A percentile compares a stretch with the other conserved stretches of the same genome.
Evolutionary conservation across 2,329 filamentous ascomycete genomes (phyloP).

Genomic region (Lasiodiplodia theobromae): DNA sequence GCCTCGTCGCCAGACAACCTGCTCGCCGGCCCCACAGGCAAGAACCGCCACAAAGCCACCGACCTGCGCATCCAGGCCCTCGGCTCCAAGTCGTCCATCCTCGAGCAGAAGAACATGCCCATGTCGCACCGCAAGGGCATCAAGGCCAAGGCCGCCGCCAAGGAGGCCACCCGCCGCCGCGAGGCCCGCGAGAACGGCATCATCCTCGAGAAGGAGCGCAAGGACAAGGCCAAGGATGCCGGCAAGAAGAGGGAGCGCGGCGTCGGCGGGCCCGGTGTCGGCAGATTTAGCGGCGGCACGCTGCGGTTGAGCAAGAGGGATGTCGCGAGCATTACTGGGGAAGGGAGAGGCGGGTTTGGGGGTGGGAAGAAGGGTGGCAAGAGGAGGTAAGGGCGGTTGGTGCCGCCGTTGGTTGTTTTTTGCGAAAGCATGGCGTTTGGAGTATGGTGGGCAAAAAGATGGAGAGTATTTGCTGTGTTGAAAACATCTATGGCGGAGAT

Average conservation of each 20-base stretch:
- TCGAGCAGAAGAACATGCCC: conserved; percentile 85
- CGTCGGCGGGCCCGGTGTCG: conserved; percentile 79
- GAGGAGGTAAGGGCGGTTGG: conserved; percentile 6
- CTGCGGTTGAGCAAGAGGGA: conserved; percentile 81
- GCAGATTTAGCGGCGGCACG: conserved; percentile 80
- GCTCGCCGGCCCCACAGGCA: conserved; percentile 62
- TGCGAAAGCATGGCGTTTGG: not conserved
- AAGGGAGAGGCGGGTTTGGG: conserved; percentile 19
- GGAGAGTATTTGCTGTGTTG: not conserved
- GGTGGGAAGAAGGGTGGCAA: conserved; percentile 19
- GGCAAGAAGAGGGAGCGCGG: conserved; percentile 60
- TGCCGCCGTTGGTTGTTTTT: not conserved
- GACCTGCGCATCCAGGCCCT: conserved; percentile 84
- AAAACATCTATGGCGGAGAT: not conserved
- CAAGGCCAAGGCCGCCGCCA: conserved; percentile 65
- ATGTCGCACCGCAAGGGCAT: conserved; percentile 89
- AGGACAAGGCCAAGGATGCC: conserved; percentile 38
- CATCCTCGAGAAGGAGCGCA: conserved; percentile 72
- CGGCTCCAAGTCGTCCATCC: conserved; percentile 77
- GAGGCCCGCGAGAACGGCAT: conserved; percentile 92
- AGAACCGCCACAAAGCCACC: conserved; percentile 78
- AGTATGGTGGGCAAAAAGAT: not conserved
- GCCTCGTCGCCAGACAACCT: conserved; percentile 60
- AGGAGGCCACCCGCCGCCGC: conserved; percentile 73
- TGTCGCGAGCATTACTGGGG: conserved; percentile 66